Base-by-base conservation (phyloP, 148 eudicot species). In the Heliosperma pusillum region DNA sequence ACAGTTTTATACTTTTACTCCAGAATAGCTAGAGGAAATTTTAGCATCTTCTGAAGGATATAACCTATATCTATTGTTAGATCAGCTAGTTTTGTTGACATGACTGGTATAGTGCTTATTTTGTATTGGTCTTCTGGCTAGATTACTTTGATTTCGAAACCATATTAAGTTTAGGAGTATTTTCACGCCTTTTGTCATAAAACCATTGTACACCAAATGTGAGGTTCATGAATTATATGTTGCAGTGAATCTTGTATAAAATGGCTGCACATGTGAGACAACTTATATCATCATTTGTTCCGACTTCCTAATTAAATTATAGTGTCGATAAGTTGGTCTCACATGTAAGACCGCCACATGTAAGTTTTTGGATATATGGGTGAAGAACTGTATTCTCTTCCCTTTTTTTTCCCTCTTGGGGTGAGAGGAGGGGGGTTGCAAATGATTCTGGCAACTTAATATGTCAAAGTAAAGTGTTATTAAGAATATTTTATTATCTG, bases 401-500 rank as follows among this genome's bases (percentile, higher is more conserved):
- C 27, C 59, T 30, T n/a, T 53, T 9, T 10, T 52, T 70, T 36
- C n/a, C 45, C 22, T 25, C n/a, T 16, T 40, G 26, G 47, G 71
- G 53, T 58, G 78, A 24, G 17, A 12, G 56, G 56, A 40, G 70
- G 21, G 70, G 21, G 60, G 24, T 22, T 45, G 26, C 55, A 13
- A 27, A 69, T 20, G 15, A 9, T 65, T 21, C 60, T 67, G 68
- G 30, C 0, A 7, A 68, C 56, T 68, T 47, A 69, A 47, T 62
- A 25, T 58, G 10, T 71, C 72, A 71, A 66, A 53, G 58, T 6
- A 40, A 40, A 27, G 59, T 71, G 56, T 56, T 27, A 20, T 62
- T 66, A 55, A 29, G 73, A 22, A 47, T 62, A 22, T 58, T 16
- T 59, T 50, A 42, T 77, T 65, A 26, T 70, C 68, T 74, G 67